A percentile compares a stretch with the other conserved stretches of the same genome.
Conservation (phyloP, 2,329 filamentous ascomycete genomes). For the Helotiales sp. region DNA sequence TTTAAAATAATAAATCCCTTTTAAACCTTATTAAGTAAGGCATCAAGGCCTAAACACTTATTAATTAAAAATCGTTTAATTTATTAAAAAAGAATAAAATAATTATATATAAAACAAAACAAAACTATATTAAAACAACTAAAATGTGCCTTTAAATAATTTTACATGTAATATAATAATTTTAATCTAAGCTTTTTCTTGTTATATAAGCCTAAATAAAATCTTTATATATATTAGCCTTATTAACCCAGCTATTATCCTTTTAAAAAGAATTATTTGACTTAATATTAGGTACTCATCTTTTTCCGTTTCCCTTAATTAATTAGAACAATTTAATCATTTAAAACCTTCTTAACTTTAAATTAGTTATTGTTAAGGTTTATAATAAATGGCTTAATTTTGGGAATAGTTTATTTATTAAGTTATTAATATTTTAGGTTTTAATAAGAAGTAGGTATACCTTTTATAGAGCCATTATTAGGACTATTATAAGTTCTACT, state of each 20-base stretch:
- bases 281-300: too few relatives aligned
- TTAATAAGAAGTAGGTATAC: constrained; percentile 25
- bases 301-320: too few relatives aligned
- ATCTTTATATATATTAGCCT: too few relatives aligned
- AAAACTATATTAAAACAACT: constrained; percentile 14
- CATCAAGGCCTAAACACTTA: constrained; percentile 12
- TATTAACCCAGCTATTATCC: too few relatives aligned
- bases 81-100: constrained; percentile 15
- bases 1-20: constrained; percentile 13
- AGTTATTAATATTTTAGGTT: constrained; percentile 16
- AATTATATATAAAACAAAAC: constrained; percentile 16
- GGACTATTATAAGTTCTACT: constrained; percentile 19
- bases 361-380: too few relatives aligned
- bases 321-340: too few relatives aligned
- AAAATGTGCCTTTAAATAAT: constrained; percentile 16
- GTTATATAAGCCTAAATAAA: constrained; percentile 23
- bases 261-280: too few relatives aligned
- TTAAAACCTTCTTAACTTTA: too few relatives aligned
- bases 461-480: too few relatives aligned
- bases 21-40: constrained; percentile 10
- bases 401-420: constrained; percentile 15
- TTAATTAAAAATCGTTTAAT: constrained; percentile 9
- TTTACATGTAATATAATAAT: constrained; percentile 22
- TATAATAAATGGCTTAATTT: constrained; percentile 20
- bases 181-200: constrained; percentile 21